Base-by-base conservation (phyloP, 202 grass and related monocot genomes). In the Schoenoplectus tabernaemontani region DNA sequence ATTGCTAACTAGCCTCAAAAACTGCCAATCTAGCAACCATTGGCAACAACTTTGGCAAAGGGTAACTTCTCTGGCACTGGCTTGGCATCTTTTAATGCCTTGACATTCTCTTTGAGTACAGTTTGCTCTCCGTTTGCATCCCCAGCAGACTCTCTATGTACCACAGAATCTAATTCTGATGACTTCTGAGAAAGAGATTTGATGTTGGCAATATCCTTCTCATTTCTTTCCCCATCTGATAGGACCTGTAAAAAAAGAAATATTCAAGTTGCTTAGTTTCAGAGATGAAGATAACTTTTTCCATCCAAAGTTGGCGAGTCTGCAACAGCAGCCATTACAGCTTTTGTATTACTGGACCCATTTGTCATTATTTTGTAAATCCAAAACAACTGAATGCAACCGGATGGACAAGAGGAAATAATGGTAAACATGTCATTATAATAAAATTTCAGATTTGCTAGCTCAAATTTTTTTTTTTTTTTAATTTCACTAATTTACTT, bases 31-130 rank as follows among this genome's bases (percentile, higher is more conserved):
- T 83, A 89, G 74, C 83, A 89, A 69, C 80, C 87, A 60, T 85
- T 83, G 62, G 75, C 28, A 66, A 38, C 74, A 17, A 77, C 79
- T 75, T 54, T 54, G 5, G 70, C 47, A 36, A 74, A 74, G 46
- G 70, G 70, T 0, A 83, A 83, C 70, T 89, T 91, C 82, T 85
- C 91, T 0, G 84, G 39, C 56, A 87, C 56, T 50, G 85, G 41
- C 71, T 94, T 85, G 54, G 83, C 92, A 22, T 85, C 84, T 85
- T 89, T 94, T 0, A 85, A 82, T 47, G 80, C 70, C 64, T 69
- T 39, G 1, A 61, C 44, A 11, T 89, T 94, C 85, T 91, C 88
- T 15, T 70, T 53, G 3, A 87, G 28, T 64, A 78, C 60, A 83
- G 91, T 91, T 79, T 86, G 65, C 59, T 80, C 50, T 80, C 80